Base-by-base conservation (phyloP, 2,329 filamentous ascomycete species). In the Fusarium sp. region DNA sequence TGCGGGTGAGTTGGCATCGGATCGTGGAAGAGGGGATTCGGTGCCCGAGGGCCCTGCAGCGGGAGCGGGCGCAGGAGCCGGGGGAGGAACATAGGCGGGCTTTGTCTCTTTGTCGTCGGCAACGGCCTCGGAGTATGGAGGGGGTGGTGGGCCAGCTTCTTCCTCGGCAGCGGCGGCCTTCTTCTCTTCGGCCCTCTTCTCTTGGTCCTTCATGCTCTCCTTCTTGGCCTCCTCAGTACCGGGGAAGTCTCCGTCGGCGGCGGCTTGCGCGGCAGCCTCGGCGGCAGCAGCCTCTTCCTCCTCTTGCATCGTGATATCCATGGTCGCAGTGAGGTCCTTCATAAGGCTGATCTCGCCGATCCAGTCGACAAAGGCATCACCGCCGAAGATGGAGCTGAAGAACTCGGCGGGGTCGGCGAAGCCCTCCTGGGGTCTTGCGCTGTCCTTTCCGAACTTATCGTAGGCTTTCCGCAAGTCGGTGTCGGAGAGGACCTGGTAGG, bases 301-400 rank as follows among this genome's bases (percentile, higher is more conserved):
- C 78, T 94, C 94, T 64, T 93, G 88, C 91, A 95, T 96, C 22
- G 94, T 95, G 75, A 99, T 98, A 79, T 99, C 96, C 96, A 99
- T 98, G 51, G 95, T 98, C 79, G 95, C 94, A 20, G 96, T 98
- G 63, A 99, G 88, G 80, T 99, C 96, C 86, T 98, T 98, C 94
- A 99, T 98, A 66, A 99, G 90, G 59, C 94, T 96, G 77, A 99
- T 98, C 87, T 99, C 96, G 75, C 96, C 96, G 80, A 99, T 98
- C 88, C 96, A 94, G 86, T 99, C 96, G 70, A 93, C 88, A 80
- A 99, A 99, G 14, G 96, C 95, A 78, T 98, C 96, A 69, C 96
- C 96, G 77, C 96, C 96, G 80, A 99, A 99, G 77, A 99, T 99
- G 87, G 95, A 97, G 79, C 93, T 93, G 85, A 99, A 99, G 89